Evolutionary conservation across 306 rosid genomes (phyloP).

Genomic region (Glycine latifolia): DNA sequence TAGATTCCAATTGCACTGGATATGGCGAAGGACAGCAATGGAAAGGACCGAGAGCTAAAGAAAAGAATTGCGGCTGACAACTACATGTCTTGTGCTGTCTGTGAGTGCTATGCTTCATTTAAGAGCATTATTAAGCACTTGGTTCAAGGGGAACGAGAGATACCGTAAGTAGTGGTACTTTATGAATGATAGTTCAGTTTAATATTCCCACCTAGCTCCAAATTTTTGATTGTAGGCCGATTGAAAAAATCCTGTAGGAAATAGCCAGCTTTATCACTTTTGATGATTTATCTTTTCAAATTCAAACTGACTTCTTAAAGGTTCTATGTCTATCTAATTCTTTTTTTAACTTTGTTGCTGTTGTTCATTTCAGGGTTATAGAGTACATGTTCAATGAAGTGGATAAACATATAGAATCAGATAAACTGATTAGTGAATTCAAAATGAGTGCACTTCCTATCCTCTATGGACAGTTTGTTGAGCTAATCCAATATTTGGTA

Average conservation of each 20-base stretch:
- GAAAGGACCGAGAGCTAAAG: conserved; percentile 89
- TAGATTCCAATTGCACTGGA: conserved; percentile 98
- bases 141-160: conserved; percentile 85
- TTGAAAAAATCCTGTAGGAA: conserved; percentile 16
- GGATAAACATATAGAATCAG: conserved; percentile 54
- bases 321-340: conserved; percentile 2
- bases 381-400: conserved; percentile 70
- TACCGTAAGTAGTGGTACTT: conserved; percentile 61
- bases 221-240: neutral
- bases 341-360: conserved; percentile 13
- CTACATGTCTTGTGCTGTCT: conserved; percentile 95
- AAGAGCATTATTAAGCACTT: conserved; percentile 76
- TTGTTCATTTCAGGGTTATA: conserved; percentile 67
- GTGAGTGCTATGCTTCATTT: conserved; percentile 96
- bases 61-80: conserved; percentile 75
- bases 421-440: conserved; percentile 57
- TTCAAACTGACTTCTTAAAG: conserved; percentile 30
- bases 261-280: conserved; percentile 31
- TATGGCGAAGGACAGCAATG: conserved; percentile 99
- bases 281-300: conserved; percentile 14
- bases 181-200: conserved; percentile 11
- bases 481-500: conserved; percentile 79
- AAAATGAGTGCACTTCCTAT: conserved; percentile 95
- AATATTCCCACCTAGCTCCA: conserved; percentile 30
- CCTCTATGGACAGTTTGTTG: conserved; percentile 78